Evolutionary conservation across 495 filamentous ascomycete species (phyloP), one percentile per base, ranked within the genome.

Genomic region (Glutinoglossum americanum): DNA sequence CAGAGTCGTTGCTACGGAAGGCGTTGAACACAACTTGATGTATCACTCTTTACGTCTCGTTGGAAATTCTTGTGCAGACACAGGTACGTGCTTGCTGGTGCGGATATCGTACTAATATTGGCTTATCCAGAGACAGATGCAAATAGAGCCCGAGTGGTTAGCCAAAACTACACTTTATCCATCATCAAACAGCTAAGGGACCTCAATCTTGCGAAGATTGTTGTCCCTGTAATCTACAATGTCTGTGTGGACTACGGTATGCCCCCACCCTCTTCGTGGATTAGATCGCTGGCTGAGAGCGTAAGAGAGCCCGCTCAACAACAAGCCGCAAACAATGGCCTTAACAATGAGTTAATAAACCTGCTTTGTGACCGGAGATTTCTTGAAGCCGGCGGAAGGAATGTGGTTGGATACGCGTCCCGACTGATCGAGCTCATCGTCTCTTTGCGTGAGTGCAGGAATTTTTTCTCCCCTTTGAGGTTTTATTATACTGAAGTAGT

Each of bases 61-160:
- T 63, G 86, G 83, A 1, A 90, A 90, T 67, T 80, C 79, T n/a
- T 89, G 84, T 67, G 85, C 85, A 48, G 86, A 90, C 64, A 82
- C 79, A 57, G 79, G 85, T 84, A 69, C 63, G 72, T 62, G 37
- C 56, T 48, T 15, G 15, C 3, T n/a, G 17, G 28, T 33, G 51
- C 23, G 41, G 17, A 59, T 13, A 21, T 21, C 10, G n/a, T 19
- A 53, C 41, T 32, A 32, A 32, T 15, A 51, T 61, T 26, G 54
- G 41, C 51, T 60, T 23, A 61, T 21, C 61, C 10, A 37, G 11
- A 23, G 9, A 55, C 61, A 87, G 86, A 90, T 68, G 79, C 79
- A 60, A 89, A 89, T 63, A 70, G 85, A 55, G 73, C 74, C n/a
- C 73, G 77, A 28, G 77, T 87, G 8, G 72, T 87, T 26, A 72